Conservation (phyloP, 2,329 filamentous ascomycete genomes). For the Pseudocercospora vitis region DNA sequence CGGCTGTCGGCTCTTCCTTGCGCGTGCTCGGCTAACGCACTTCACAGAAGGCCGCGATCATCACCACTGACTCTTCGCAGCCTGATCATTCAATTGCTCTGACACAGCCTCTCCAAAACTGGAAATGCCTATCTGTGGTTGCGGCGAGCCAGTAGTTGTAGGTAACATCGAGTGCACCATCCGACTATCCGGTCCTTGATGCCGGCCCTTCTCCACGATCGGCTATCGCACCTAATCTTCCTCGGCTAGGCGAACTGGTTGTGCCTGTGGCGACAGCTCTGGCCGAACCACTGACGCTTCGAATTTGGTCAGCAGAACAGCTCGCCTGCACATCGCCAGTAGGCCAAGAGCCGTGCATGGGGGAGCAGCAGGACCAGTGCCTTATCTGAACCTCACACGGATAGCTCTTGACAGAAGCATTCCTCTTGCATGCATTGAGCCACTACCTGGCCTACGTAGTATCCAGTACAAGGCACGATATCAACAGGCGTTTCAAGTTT, state of each 20-base stretch:
- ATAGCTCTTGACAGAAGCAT: too few relatives aligned
- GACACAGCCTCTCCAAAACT: background rate
- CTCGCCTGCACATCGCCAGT: background rate
- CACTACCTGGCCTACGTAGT: too few relatives aligned
- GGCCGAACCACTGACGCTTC: conserved; percentile 2
- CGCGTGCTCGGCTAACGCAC: background rate
- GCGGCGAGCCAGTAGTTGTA: too few relatives aligned
- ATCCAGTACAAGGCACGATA: too few relatives aligned
- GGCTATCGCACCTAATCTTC: conserved; percentile 6
- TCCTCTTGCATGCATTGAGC: background rate
- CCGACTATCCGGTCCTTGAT: background rate
- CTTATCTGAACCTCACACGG: conserved; percentile 6
- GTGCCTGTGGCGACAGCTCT: conserved; percentile 4
- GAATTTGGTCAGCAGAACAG: background rate
- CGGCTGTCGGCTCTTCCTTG: too few relatives aligned
- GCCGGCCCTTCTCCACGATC: background rate
- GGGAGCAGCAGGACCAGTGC: background rate
- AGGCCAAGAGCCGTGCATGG: background rate
- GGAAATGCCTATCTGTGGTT: background rate
- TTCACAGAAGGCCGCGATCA: background rate
- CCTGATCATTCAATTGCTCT: background rate
- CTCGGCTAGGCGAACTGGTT: background rate
- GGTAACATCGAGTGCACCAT: too few relatives aligned
- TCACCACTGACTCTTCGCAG: background rate
- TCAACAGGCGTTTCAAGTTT: too few relatives aligned